These are phyloP conservation scores for Verticillium klebahnii DNA, from an alignment of 2,329 filamentous ascomycete genomes.

Conservation along the genomic window DNA sequence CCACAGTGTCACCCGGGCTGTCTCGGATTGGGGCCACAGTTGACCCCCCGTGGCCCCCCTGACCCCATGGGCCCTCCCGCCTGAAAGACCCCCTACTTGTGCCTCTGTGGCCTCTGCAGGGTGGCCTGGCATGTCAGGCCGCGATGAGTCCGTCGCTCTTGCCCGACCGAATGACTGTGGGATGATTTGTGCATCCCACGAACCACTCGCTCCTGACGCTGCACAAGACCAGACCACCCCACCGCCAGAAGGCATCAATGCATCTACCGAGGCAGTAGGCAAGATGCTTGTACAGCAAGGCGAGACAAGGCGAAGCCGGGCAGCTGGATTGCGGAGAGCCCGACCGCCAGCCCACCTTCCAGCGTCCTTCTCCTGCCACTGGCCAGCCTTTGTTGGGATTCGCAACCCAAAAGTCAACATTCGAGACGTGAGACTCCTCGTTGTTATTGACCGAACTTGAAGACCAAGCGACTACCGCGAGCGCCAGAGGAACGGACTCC, in stretches of 20 bases:
- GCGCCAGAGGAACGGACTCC: background rate
- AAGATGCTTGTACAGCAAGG: background rate
- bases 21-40: background rate
- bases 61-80: background rate
- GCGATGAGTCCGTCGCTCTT: background rate
- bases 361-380: background rate
- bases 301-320: background rate
- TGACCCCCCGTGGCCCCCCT: background rate
- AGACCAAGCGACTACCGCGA: background rate
- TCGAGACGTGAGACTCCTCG: background rate
- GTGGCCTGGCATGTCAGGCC: background rate
- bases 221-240: background rate
- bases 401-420: background rate
- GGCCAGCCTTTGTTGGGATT: background rate
- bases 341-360: background rate
- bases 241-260: background rate
- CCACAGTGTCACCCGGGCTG: background rate
- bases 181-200: background rate
- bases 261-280: background rate
- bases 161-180: constrained; percentile 1
- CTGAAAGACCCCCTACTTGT: background rate
- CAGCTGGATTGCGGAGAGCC: background rate
- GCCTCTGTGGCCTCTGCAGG: too few species aligned
- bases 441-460: background rate
- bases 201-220: background rate